A percentile compares a stretch with the other conserved stretches of the same genome.
Conservation (phyloP, 2,329 filamentous ascomycete species). For the Bertia moriformis region DNA sequence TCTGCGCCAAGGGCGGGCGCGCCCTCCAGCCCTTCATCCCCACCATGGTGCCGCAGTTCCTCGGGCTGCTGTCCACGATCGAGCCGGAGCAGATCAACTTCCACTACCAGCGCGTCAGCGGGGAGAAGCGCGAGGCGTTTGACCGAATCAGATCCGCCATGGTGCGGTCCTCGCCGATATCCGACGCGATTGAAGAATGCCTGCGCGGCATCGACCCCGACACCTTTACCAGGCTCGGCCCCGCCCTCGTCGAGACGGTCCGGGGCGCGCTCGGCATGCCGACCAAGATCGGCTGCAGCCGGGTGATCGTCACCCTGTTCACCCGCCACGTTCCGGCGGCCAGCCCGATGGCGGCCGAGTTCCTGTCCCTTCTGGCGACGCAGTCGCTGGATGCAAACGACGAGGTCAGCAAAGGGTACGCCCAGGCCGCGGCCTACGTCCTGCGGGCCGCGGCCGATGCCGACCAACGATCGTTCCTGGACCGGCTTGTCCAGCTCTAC, state of each 20-base stretch:
- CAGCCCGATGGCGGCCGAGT: constrained; percentile 57
- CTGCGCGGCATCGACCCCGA: constrained; percentile 68
- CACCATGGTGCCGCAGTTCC: constrained; percentile 64
- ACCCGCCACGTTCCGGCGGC: constrained; percentile 67
- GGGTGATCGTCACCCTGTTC: constrained; percentile 71
- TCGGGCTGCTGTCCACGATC: constrained; percentile 71
- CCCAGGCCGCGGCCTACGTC: constrained; percentile 73
- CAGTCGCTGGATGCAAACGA: constrained; percentile 83
- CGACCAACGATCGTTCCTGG: constrained; percentile 32
- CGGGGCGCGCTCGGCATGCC: constrained; percentile 80
- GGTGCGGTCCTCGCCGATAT: constrained; percentile 79
- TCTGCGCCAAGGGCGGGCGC: constrained; percentile 77
- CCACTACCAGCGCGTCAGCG: constrained; percentile 76
- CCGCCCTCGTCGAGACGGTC: constrained; percentile 62
- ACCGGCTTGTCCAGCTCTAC: constrained; percentile 53
- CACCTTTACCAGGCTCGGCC: constrained; percentile 62
- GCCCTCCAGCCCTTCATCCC: constrained; percentile 69
- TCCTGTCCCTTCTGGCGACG: constrained; percentile 66
- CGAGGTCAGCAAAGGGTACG: constrained; percentile 81
- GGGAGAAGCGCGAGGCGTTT: constrained; percentile 75
- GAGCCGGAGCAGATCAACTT: constrained; percentile 87
- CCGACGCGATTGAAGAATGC: constrained; percentile 79
- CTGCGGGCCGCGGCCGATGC: constrained; percentile 41
- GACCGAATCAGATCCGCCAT: constrained; percentile 72
- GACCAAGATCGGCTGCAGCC: constrained; percentile 80